Conservation (phyloP, 345 rosid species). For the Populus simonii region DNA sequence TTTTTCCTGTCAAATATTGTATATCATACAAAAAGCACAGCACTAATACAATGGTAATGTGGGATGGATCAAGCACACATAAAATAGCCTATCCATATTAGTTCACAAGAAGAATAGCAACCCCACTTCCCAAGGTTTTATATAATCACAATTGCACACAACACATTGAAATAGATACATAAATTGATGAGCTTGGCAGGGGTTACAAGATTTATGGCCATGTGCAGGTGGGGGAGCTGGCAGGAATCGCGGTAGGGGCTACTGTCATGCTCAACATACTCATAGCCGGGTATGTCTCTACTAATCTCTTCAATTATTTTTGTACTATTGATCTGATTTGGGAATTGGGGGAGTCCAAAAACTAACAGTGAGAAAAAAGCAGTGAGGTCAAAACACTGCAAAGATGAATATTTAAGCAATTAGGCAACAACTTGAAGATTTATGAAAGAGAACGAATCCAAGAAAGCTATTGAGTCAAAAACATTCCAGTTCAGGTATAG, state of each 20-base stretch:
- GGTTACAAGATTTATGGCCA: not conserved
- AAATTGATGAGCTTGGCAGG: not conserved
- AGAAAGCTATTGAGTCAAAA: not conserved
- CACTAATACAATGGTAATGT: too few species aligned
- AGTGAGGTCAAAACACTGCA: not conserved
- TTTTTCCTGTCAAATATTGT: too few species aligned
- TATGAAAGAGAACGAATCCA: not conserved
- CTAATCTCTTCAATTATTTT: not conserved
- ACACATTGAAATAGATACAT: not conserved
- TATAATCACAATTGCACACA: not conserved
- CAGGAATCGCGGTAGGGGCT: conserved; percentile 93
- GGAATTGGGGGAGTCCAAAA: not conserved
- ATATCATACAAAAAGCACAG: too few species aligned
- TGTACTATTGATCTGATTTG: too few species aligned
- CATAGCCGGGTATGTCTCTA: conserved; percentile 62
- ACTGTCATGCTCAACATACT: conserved; percentile 87
- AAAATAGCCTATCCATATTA: not conserved
- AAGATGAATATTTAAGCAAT: not conserved
- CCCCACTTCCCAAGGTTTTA: not conserved
- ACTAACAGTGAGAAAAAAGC: not conserved
- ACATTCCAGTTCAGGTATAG: not conserved
- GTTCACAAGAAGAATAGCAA: not conserved
- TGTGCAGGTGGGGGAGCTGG: conserved; percentile 78
- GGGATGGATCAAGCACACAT: too few species aligned
- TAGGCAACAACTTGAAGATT: not conserved